Base-by-base conservation (phyloP, 345 rosid species). In the Corchorus capsularis region DNA sequence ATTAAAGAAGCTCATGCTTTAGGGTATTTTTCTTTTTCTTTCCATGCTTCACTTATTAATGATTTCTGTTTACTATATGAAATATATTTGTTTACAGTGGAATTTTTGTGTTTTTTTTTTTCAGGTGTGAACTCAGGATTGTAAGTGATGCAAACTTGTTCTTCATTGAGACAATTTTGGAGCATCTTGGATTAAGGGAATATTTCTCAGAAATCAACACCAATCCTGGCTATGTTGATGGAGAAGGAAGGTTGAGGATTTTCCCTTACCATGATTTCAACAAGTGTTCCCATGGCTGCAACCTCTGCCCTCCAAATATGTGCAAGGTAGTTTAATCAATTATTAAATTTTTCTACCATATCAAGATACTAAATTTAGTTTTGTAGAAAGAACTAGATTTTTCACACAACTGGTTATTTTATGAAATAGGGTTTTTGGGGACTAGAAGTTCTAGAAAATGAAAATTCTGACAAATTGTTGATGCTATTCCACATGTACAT, bases 271-370 rank as follows among this genome's bases (percentile, higher is more conserved):
- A 91, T 57, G 90, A 91, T 54, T 92, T 91, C 81, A 82, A 79
- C 70, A 77, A 77, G 10, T 77, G 86, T n/a, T 56, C 91, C 41
- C 98, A 91, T 77, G 94, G 93, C 19, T 92, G 97, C 78, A 49
- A 22, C 74, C 87, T 80, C 53, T 94, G 98, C 78, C 98, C 97
- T 75, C 93, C 93, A 64, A 94, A 92, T 70, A 94, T 94, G 98
- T 94, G 98, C 93, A 92, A 94, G 94, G 98, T 94, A 84, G 6
- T 39, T 27, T 39, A 39, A 39, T 39, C 5, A 39, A n/a, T n/a
- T n/a, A n/a, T n/a, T 56, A 11, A 56, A 56, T 56, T 20, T 56
- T 13, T 27, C 27, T 27, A 27, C 27, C 1, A 4, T 8, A 49
- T 49, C 53, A 49, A 49, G 53, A 20, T 22, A 19, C 32, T 41